Percentiles rank a stretch among this genome's conserved stretches.
These are phyloP conservation scores for Theileria parva DNA, from an alignment of 169 alveolate species.

Conservation along the genomic window DNA sequence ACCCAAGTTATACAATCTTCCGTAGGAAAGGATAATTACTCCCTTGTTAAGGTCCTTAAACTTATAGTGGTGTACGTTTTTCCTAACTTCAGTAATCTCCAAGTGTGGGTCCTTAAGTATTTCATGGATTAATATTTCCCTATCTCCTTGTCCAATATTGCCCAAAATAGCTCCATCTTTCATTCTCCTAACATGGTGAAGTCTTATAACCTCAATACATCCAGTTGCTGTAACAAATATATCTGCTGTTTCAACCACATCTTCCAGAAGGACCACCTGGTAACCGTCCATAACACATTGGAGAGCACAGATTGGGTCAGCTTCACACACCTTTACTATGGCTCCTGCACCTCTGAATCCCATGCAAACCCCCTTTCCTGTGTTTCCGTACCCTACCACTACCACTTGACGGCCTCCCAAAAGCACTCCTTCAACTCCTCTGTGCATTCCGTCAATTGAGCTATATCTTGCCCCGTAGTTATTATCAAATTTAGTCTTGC, in stretches of 20 bases:
- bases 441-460: constrained; percentile 95
- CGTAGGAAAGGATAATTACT: constrained; percentile 92
- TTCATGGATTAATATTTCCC: constrained; percentile 95
- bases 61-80: constrained; percentile 89
- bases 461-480: constrained; percentile 98
- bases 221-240: constrained; percentile 96
- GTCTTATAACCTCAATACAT: constrained; percentile 91
- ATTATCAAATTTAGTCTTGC: constrained; percentile 97
- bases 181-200: constrained; percentile 93
- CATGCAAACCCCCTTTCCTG: constrained; percentile 98
- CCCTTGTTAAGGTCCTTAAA: constrained; percentile 84
- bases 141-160: constrained; percentile 98
- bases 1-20: constrained; percentile 96
- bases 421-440: constrained; percentile 96
- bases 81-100: constrained; percentile 87
- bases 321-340: constrained; percentile 94
- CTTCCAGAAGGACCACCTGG: constrained; percentile 89
- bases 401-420: constrained; percentile 96
- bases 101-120: constrained; percentile 88
- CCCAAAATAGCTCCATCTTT: constrained; percentile 95
- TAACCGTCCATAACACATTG: constrained; percentile 98
- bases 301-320: constrained; percentile 98
- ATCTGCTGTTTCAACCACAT: constrained; percentile 90
- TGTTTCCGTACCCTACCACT: constrained; percentile 97
- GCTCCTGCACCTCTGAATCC: constrained; percentile 97